Percentiles rank a stretch among this genome's conserved stretches.
These are phyloP conservation scores for Beauveria asiatica DNA, from an alignment of 2,329 filamentous ascomycete species.

Conservation along the genomic window DNA sequence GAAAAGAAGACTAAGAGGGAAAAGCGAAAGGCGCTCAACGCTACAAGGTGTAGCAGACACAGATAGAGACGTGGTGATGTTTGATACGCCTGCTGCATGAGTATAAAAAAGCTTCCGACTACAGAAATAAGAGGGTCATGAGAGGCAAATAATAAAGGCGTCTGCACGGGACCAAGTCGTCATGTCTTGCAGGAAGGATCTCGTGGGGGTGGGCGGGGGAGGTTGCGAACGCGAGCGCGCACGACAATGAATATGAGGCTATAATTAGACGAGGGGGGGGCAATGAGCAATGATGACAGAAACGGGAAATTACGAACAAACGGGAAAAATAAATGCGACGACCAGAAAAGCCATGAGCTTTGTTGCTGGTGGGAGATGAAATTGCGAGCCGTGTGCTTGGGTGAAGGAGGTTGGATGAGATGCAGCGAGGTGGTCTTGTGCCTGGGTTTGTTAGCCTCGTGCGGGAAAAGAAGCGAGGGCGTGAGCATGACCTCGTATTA, in stretches of 20 bases:
- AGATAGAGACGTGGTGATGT: not conserved
- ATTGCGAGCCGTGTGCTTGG: not conserved
- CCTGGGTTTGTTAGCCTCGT: not conserved
- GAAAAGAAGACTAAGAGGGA: not conserved
- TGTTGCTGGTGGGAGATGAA: not conserved
- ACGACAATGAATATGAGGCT: not conserved
- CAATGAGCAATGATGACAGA: not conserved
- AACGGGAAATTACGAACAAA: not conserved
- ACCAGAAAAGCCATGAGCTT: not conserved
- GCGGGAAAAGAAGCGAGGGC: not conserved
- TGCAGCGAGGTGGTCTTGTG: not conserved
- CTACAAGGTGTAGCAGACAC: not conserved
- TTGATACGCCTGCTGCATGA: not conserved
- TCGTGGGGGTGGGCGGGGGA: not conserved
- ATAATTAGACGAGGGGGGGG: not conserved
- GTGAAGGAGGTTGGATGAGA: not conserved
- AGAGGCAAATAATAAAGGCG: not conserved
- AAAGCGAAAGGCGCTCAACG: not conserved
- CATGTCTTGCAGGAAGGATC: not conserved
- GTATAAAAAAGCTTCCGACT: not conserved
- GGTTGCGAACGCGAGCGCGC: not conserved
- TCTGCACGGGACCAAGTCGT: not conserved
- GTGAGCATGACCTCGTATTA: conserved; percentile 7
- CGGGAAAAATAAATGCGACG: not conserved
- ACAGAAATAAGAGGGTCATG: not conserved